Evolutionary conservation across 177 flowering plant genomes (phyloP).

Genomic region (Telopea speciosissima): DNA sequence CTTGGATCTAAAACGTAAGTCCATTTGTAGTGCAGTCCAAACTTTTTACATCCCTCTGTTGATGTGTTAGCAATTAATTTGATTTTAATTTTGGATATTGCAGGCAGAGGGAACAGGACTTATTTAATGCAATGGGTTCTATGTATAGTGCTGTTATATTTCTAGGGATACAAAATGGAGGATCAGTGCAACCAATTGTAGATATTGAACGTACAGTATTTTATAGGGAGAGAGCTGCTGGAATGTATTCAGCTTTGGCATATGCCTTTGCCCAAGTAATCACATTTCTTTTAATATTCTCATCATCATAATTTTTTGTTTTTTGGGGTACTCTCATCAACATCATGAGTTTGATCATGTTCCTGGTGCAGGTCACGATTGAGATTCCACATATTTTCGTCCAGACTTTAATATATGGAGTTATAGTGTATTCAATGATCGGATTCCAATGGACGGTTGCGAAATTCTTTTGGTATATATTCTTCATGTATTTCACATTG

Average conservation of each 20-base stretch:
- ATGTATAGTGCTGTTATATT: neutral
- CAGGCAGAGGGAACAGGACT: neutral
- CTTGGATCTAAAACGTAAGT: neutral
- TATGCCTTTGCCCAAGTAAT: neutral
- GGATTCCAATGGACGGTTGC: slow-evolving; percentile 12
- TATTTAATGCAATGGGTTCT: neutral
- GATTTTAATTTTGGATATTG: neutral
- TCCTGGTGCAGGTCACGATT: neutral
- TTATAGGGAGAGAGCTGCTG: neutral
- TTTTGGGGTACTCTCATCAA: too few relatives aligned
- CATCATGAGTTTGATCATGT: neutral
- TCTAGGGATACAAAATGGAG: neutral
- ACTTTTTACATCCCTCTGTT: too few relatives aligned
- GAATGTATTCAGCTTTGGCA: neutral
- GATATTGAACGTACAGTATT: neutral
- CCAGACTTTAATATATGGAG: slow-evolving; percentile 9
- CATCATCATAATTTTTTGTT: too few relatives aligned
- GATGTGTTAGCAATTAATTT: too few relatives aligned
- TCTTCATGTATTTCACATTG: slow-evolving; percentile 14
- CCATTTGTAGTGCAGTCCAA: neutral
- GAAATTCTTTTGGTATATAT: slow-evolving; percentile 16
- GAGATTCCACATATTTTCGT: slow-evolving; percentile 13
- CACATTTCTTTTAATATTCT: neutral
- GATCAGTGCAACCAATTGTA: neutral
- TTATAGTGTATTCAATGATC: slow-evolving; percentile 14